These are phyloP conservation scores for Aspergillus ochraceus DNA, from an alignment of 2,329 filamentous ascomycete species.

Conservation along the genomic window DNA sequence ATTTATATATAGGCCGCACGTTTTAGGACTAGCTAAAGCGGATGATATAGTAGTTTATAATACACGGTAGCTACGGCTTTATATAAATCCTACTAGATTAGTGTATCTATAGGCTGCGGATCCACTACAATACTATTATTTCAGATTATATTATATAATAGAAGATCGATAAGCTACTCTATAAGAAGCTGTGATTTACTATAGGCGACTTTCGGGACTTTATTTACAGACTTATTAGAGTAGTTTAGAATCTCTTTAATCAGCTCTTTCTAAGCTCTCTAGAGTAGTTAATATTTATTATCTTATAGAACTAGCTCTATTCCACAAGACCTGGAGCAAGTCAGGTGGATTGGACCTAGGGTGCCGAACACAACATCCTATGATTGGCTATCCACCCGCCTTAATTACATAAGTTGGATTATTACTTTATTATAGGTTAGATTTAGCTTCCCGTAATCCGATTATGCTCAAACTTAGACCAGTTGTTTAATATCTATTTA, in stretches of 20 bases:
- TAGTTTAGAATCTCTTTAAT: not conserved
- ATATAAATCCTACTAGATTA: slow-evolving; percentile 4
- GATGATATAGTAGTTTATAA: too few species aligned
- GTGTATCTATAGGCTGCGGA: too few species aligned
- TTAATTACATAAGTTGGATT: too few species aligned
- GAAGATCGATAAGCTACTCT: not conserved
- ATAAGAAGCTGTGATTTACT: slow-evolving; percentile 5
- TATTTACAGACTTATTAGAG: not conserved
- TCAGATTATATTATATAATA: not conserved
- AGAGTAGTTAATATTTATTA: not conserved
- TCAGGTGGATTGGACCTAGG: too few species aligned
- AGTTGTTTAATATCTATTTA: too few species aligned
- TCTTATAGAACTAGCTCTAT: not conserved
- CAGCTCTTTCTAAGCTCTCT: not conserved
- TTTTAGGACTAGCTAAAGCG: not conserved
- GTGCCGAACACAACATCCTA: too few species aligned
- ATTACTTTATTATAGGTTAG: too few species aligned
- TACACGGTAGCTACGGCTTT: slow-evolving; percentile 1
- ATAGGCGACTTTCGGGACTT: slow-evolving; percentile 8
- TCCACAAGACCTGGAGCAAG: too few species aligned
- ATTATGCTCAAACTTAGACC: too few species aligned
- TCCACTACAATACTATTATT: not conserved
- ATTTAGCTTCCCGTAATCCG: too few species aligned
- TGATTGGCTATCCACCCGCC: too few species aligned
- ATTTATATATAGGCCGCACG: not conserved